Base-by-base conservation (phyloP, 306 rosid genomes). In the Citrullus mucosospermus region DNA sequence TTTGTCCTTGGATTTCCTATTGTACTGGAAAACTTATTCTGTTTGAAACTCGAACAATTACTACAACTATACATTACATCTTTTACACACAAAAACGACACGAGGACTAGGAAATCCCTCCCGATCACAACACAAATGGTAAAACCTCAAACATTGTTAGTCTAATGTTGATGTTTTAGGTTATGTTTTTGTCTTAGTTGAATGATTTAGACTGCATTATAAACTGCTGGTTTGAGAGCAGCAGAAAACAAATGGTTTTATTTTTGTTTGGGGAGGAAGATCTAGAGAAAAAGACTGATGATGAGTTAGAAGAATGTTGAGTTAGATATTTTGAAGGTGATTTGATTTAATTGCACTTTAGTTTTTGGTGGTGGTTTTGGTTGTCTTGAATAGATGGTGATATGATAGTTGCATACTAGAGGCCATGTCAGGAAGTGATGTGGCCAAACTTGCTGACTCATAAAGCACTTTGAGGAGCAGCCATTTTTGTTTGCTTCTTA, bases 371-470 rank as follows among this genome's bases (percentile, higher is more conserved):
- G 56, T 77, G 89, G 79, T 76, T 82, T 65, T 36, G 22, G 44
- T 65, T 39, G 39, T 67, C 32, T 67, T 41, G 41, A 67, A 67
- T 67, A 68, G 75, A 68, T 75, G 59, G 67, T 61, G 67, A 61
- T 28, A 61, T 72, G 69, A 50, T 68, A 77, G 41, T 43, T 32
- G 44, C 66, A n/a, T 48, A 70, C 36, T 61, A 81, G 85, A 2
- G 77, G 85, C 83, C 82, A 86, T 53, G 75, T 82, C 82, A 84
- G 34, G 51, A 77, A 81, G 57, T 89, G 84, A 89, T 83, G 85
- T 85, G 87, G 90, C 78, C 77, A 53, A 68, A 81, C 50, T 53
- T 16, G 85, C 83, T 87, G 87, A 86, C 80, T 89, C 92, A 88
- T 20, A 78, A 12, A 72, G 81, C 93, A 90, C 89, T 92, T 69